Evolutionary conservation across 2,329 filamentous ascomycete genomes (phyloP).

Genomic region (Penicillium sp.): DNA sequence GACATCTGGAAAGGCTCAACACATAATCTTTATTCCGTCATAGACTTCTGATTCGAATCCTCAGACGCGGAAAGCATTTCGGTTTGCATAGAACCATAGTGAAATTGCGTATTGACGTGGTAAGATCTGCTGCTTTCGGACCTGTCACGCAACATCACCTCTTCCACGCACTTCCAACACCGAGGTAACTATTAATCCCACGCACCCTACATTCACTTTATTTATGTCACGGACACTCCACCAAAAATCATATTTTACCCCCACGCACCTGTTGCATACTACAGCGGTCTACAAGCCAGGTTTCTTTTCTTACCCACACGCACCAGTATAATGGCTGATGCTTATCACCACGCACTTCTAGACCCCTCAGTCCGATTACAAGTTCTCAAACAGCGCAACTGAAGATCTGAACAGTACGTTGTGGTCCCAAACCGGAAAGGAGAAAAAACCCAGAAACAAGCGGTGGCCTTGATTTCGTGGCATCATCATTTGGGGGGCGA

Average conservation of each 20-base stretch:
- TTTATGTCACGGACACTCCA: background rate
- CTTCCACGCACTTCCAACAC: background rate
- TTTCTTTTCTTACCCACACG: background rate
- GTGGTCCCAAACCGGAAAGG: background rate
- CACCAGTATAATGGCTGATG: background rate
- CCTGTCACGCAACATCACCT: conserved; percentile 21
- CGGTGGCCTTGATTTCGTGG: conserved; percentile 1
- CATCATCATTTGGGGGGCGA: conserved; percentile 14
- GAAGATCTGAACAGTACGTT: background rate
- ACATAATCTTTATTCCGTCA: background rate
- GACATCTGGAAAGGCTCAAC: background rate
- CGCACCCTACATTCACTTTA: background rate
- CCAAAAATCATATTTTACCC: background rate
- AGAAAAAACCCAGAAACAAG: background rate
- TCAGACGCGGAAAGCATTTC: background rate
- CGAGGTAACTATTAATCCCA: background rate
- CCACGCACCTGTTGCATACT: background rate
- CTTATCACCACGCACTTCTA: conserved; percentile 1
- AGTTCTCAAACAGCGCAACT: background rate
- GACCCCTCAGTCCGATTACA: background rate
- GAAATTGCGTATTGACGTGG: background rate
- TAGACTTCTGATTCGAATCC: background rate
- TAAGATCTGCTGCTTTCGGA: conserved; percentile 19
- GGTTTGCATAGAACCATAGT: background rate
- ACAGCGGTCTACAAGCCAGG: background rate